Conservation (phyloP, 2,329 filamentous ascomycete genomes). For the Colletotrichum viniferum region DNA sequence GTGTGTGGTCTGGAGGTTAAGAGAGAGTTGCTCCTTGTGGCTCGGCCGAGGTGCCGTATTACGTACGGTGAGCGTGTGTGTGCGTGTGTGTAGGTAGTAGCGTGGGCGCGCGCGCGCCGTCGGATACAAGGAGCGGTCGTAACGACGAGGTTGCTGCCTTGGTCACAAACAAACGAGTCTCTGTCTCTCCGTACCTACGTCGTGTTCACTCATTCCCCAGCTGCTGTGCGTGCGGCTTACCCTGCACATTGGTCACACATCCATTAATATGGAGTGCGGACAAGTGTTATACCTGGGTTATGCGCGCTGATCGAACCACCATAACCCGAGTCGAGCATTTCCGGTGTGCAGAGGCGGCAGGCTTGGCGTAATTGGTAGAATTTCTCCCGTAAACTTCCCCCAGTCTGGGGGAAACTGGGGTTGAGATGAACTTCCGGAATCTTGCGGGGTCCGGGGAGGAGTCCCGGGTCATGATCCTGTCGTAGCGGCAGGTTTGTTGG, state of each 20-base stretch:
- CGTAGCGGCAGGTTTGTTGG: background rate
- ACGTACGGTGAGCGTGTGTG: background rate
- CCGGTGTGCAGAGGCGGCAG: background rate
- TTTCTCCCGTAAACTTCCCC: background rate
- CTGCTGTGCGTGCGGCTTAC: background rate
- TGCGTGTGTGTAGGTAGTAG: background rate
- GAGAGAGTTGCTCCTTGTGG: background rate
- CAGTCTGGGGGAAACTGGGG: conserved; percentile 16
- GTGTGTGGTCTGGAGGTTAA: background rate
- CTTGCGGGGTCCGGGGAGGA: conserved; percentile 11
- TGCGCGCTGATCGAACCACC: conserved; percentile 1
- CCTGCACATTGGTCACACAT: background rate
- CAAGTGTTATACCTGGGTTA: background rate
- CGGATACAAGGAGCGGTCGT: background rate
- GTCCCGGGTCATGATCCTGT: background rate
- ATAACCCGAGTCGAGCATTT: background rate
- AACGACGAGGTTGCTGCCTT: background rate
- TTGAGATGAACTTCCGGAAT: background rate
- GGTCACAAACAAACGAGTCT: background rate
- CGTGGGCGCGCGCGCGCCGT: background rate
- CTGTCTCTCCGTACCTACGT: background rate
- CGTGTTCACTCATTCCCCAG: background rate
- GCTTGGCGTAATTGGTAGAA: background rate
- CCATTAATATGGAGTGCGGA: background rate
- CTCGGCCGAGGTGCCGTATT: background rate